A percentile compares a stretch with the other conserved stretches of the same genome.
These are phyloP conservation scores for Zoysia pacifica DNA, from an alignment of 176 grass and related monocot species.

Conservation along the genomic window DNA sequence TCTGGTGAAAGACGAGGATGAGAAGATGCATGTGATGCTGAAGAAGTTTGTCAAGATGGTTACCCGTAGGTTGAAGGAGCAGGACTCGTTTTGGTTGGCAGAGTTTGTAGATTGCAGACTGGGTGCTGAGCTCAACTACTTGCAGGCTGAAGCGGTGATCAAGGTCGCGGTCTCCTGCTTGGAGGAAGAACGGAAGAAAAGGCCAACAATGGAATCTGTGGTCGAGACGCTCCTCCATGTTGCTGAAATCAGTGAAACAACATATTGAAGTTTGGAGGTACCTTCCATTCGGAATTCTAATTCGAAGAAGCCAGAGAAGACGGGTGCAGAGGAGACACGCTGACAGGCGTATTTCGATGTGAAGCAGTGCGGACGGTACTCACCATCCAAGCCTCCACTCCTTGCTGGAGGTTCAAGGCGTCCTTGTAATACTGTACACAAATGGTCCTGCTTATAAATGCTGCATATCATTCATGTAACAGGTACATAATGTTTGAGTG, in stretches of 20 bases:
- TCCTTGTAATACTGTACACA: too few species aligned
- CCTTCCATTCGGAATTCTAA: too few species aligned
- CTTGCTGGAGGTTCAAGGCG: too few species aligned
- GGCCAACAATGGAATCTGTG: constrained; percentile 53
- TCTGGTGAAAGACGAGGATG: constrained; percentile 27
- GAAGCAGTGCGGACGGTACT: too few species aligned
- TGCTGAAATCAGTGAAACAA: constrained; percentile 3
- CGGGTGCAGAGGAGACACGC: background rate
- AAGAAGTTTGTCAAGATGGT: constrained; percentile 44
- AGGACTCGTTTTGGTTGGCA: constrained; percentile 34
- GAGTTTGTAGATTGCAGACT: constrained; percentile 49
- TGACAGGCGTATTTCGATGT: background rate
- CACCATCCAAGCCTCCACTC: too few species aligned
- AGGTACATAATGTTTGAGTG: too few species aligned
- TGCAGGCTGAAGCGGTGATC: constrained; percentile 32
- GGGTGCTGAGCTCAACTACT: constrained; percentile 25
- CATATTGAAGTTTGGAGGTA: background rate
- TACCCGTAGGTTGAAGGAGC: constrained; percentile 17
- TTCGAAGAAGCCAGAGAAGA: background rate
- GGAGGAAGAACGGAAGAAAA: constrained; percentile 47
- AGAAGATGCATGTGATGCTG: constrained; percentile 23
- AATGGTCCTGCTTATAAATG: too few species aligned
- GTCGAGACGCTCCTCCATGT: constrained; percentile 42
- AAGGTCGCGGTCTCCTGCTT: constrained; percentile 47
- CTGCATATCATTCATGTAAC: too few species aligned